Conservation (phyloP, 106 monocot genomes). For the Dendrobium officinale region DNA sequence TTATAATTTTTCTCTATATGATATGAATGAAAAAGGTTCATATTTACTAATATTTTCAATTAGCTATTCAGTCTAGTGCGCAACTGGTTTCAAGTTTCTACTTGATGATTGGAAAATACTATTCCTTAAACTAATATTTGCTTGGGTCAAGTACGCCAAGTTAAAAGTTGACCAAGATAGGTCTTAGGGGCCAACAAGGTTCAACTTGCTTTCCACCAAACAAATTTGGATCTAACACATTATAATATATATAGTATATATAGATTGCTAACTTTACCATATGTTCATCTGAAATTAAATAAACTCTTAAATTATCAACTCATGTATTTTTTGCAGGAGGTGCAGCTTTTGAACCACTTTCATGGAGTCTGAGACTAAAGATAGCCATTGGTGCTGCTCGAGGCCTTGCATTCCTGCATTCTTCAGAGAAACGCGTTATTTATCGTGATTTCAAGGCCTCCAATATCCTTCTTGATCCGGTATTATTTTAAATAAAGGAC, state of each 20-base stretch:
- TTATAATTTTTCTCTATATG: not conserved
- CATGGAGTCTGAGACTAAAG: slow-evolving; percentile 36
- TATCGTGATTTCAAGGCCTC: slow-evolving; percentile 49
- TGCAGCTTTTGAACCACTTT: slow-evolving; percentile 13
- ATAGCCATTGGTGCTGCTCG: slow-evolving; percentile 35
- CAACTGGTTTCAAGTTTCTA: not conserved
- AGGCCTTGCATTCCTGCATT: slow-evolving; percentile 42
- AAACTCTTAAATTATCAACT: not conserved
- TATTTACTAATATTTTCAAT: not conserved
- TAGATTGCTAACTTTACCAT: not conserved
- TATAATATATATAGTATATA: too few relatives aligned
- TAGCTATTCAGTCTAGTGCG: not conserved
- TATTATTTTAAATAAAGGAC: not conserved
- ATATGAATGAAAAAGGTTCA: not conserved
- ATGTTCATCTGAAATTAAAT: not conserved
- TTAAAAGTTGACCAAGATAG: not conserved
- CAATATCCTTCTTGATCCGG: slow-evolving; percentile 48
- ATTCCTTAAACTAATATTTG: too few relatives aligned
- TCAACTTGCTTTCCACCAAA: not conserved
- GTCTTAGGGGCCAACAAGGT: too few relatives aligned
- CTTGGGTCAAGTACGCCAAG: not conserved
- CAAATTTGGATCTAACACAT: not conserved
- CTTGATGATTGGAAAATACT: not conserved
- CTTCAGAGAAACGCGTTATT: slow-evolving; percentile 28
- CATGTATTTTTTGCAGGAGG: slow-evolving; percentile 12